These are phyloP conservation scores for Serendipita sp. DNA, from an alignment of 768 basidiomycete genomes.

Conservation along the genomic window DNA sequence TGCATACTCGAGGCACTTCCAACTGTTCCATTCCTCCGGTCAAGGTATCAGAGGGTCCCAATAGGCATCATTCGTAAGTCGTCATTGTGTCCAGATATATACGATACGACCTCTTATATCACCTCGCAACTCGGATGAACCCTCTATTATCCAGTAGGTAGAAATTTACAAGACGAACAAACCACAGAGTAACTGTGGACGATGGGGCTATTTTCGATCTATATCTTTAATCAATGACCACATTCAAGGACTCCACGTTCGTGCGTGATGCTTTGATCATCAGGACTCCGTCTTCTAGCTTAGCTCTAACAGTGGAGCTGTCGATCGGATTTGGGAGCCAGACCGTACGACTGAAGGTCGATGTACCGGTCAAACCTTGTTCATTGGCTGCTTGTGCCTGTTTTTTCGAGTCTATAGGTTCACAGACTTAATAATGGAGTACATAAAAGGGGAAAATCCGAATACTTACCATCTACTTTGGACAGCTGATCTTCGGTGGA, in stretches of 20 bases:
- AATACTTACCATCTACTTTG: background rate
- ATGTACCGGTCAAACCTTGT: background rate
- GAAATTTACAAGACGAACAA: no score
- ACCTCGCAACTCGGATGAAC: no score
- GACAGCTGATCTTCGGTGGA: background rate
- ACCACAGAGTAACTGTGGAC: no score
- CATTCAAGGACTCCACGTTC: slow-evolving; percentile 35
- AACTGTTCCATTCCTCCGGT: no score
- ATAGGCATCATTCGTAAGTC: no score
- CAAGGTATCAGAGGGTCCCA: no score
- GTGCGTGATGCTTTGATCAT: slow-evolving; percentile 44
- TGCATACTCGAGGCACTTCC: no score
- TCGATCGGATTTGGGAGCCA: slow-evolving; percentile 56
- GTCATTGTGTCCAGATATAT: no score
- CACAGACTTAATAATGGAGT: background rate
- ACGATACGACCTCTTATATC: no score
- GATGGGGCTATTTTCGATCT: no score
- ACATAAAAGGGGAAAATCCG: background rate
- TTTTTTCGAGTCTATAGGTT: background rate
- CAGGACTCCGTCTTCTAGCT: slow-evolving; percentile 52
- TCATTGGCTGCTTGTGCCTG: background rate
- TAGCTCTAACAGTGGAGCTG: slow-evolving; percentile 39
- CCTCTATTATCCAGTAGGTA: no score
- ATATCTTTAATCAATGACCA: slow-evolving; percentile 24
- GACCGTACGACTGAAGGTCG: slow-evolving; percentile 48